phyloP scores from a whole-genome alignment of 1,284 basidiomycete genomes.

The Kwoniella shivajii region DNA sequence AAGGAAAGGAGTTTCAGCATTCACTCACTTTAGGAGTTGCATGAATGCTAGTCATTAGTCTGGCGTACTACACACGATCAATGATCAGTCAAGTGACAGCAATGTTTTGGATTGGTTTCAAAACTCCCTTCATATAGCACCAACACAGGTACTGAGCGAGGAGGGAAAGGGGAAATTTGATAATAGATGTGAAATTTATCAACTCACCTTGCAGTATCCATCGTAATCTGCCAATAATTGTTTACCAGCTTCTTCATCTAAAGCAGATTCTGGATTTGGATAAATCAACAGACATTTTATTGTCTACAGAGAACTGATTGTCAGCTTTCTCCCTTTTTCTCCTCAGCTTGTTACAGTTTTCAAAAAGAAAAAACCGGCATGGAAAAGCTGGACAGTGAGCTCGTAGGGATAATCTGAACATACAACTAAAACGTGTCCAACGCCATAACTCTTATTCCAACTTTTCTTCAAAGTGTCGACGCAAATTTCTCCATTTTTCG shows the following conservation, averaged over 20 bases:
- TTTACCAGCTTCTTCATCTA: conserved; percentile 93
- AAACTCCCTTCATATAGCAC: too few species aligned
- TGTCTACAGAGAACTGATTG: conserved; percentile 58
- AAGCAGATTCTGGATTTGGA: conserved; percentile 91
- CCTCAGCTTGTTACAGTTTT: too few species aligned
- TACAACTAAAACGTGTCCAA: conserved; percentile 79
- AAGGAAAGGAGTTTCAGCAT: conserved; percentile 12
- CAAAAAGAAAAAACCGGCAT: too few species aligned
- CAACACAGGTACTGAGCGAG: too few species aligned
- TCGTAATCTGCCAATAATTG: conserved; percentile 85
- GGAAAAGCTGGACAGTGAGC: background rate
- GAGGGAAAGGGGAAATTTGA: too few species aligned
- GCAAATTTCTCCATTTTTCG: conserved; percentile 86
- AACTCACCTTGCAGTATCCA: conserved; percentile 67
- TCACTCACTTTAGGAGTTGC: conserved; percentile 44
- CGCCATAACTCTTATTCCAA: conserved; percentile 90
- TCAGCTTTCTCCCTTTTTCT: too few species aligned
- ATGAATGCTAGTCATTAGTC: conserved; percentile 47
- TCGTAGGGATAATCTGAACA: conserved; percentile 19
- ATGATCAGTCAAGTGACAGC: background rate
- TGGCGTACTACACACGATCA: conserved; percentile 28
- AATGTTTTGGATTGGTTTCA: too few species aligned
- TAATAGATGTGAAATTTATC: too few species aligned
- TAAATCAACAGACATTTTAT: conserved; percentile 94
- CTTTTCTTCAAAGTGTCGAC: conserved; percentile 97